Base-by-base conservation (phyloP, 176 grass and related monocot genomes). In the Oropetium thomaeum region DNA sequence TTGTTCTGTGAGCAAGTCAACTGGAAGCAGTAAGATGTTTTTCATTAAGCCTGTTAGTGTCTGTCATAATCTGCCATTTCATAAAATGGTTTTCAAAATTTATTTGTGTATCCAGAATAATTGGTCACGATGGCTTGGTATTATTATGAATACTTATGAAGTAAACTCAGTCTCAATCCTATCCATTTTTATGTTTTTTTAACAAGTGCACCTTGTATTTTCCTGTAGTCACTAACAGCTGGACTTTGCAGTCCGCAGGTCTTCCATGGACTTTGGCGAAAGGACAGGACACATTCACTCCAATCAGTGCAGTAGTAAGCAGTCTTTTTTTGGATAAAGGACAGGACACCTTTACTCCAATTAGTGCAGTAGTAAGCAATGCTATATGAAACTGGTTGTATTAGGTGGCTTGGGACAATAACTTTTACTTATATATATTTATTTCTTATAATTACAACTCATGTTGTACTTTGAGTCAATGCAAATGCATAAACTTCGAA, bases 181-280 rank as follows among this genome's bases (percentile, higher is more conserved):
- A 1, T 37, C 7, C 19, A 9, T 1, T 51, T 9, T 33, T 16
- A 27, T 73, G 22, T 34, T 40, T 58, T 26, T 44, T 58, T 47
- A 4, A 33, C 20, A 74, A 41, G 23, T 64, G 4, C 43, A 33
- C 26, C 11, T 58, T 43, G n/a, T n/a, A 37, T 6, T 41, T 77
- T 69, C 39, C 34, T 76, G 54, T 28, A 80, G 60, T 76, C 27
- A 42, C 32, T 77, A 53, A 78, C 22, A 40, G 43, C 22, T 57
- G 30, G 57, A 62, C 48, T 80, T 73, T 83, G 31, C 73, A 94
- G 95, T 79, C 89, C 71, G 87, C 84, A 79, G 95, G 95, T 76
- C 91, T 98, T 25, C 95, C 95, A 69, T 98, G 95, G 95, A 94
- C 89, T 81, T 83, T 93, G 79, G 95, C 84, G 53, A 98, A 98